These are phyloP conservation scores for Phialophora macrospora DNA, from an alignment of 2,329 filamentous ascomycete species.

Conservation along the genomic window DNA sequence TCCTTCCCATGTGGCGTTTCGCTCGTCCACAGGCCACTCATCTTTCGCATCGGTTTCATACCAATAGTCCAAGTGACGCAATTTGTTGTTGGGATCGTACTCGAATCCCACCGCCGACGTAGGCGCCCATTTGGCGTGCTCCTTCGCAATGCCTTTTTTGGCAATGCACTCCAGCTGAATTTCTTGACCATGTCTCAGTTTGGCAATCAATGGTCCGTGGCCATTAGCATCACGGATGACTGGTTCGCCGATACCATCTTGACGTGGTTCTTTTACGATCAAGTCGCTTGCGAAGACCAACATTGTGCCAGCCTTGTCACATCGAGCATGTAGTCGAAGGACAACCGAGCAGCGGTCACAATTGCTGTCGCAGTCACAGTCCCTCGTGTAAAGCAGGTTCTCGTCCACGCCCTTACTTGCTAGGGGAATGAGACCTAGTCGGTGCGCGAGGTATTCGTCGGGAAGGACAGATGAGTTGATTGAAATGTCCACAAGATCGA, in stretches of 20 bases:
- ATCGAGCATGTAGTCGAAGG: constrained; percentile 82
- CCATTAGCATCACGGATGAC: constrained; percentile 83
- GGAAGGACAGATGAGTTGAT: constrained; percentile 93
- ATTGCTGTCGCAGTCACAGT: constrained; percentile 95
- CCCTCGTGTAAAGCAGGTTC: constrained; percentile 80
- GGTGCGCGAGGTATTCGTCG: constrained; percentile 93
- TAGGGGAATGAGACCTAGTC: constrained; percentile 86
- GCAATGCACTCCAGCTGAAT: constrained; percentile 88
- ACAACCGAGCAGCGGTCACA: constrained; percentile 90
- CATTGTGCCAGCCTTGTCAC: constrained; percentile 73
- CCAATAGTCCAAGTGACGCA: constrained; percentile 92
- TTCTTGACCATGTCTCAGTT: constrained; percentile 87
- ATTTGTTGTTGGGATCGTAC: constrained; percentile 96
- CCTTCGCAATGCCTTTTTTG: constrained; percentile 98
- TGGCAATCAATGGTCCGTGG: constrained; percentile 83
- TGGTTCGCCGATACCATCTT: constrained; percentile 79
- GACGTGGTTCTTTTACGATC: constrained; percentile 70
- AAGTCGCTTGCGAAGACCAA: constrained; percentile 92
- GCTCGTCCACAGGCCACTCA: constrained; percentile 73
- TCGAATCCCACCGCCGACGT: constrained; percentile 93
- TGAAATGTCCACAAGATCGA: constrained; percentile 92
- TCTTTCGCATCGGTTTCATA: constrained; percentile 81
- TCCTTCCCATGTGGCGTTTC: constrained; percentile 71
- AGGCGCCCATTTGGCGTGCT: constrained; percentile 97
- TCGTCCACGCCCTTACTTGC: constrained; percentile 81